Evolutionary conservation across 345 rosid genomes (phyloP).

Genomic region (Garcia nutans): DNA sequence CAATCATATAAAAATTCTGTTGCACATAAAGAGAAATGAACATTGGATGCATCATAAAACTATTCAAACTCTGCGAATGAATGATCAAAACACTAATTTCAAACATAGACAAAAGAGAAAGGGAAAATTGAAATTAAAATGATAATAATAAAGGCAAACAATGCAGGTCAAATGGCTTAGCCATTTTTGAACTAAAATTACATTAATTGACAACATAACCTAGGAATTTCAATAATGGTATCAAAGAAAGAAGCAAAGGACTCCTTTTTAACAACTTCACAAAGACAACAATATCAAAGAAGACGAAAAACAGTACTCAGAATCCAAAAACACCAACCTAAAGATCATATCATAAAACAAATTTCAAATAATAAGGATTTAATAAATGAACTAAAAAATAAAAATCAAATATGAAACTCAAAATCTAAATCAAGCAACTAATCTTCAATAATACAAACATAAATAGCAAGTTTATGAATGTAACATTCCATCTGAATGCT

Average conservation of each 20-base stretch:
- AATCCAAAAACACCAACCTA: background rate
- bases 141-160: background rate
- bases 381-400: background rate
- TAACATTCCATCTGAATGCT: background rate
- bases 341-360: background rate
- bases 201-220: background rate
- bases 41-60: background rate
- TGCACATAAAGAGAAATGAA: conserved; percentile 2
- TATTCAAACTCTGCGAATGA: background rate
- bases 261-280: background rate
- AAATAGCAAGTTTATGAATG: background rate
- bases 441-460: background rate
- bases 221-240: background rate
- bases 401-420: background rate
- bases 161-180: background rate
- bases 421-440: background rate
- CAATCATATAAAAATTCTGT: conserved; percentile 87
- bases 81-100: background rate
- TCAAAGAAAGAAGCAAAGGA: background rate
- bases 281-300: background rate
- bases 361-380: background rate
- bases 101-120: background rate
- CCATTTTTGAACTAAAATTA: background rate
- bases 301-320: background rate
- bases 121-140: background rate